Conservation (phyloP, 345 rosid genomes). For the Eucalyptus polyanthemos region DNA sequence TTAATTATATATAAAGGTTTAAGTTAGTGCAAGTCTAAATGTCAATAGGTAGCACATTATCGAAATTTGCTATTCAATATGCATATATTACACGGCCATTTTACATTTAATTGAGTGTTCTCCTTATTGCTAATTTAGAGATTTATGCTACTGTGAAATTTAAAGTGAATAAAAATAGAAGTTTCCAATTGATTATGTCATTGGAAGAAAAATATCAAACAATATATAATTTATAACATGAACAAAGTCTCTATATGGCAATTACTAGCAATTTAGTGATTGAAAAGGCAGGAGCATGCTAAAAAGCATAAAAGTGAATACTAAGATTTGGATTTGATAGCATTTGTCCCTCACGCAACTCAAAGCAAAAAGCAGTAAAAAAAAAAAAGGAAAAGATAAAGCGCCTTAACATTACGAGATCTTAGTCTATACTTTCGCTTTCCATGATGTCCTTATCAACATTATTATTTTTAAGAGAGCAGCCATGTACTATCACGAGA, state of each 20-base stretch:
- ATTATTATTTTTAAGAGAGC: too few species aligned
- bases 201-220: not conserved
- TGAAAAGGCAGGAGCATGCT: accelerated
- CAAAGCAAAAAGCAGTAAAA: not conserved
- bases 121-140: not conserved
- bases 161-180: not conserved
- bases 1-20: too few species aligned
- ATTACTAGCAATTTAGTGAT: not conserved
- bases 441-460: accelerated
- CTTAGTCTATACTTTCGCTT: too few species aligned
- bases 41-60: not conserved
- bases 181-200: not conserved
- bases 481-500: too few species aligned
- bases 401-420: accelerated
- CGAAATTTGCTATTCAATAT: not conserved
- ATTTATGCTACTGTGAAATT: not conserved
- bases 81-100: accelerated
- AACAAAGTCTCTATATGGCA: not conserved
- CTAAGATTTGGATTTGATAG: not conserved
- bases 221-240: not conserved
- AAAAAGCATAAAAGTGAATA: not conserved
- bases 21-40: not conserved
- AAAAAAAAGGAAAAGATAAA: too few species aligned
- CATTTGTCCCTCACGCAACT: not conserved
- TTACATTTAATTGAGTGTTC: not conserved